A percentile compares a stretch with the other conserved stretches of the same genome.
phyloP scores from a whole-genome alignment of 2,329 filamentous ascomycete species.

The Fonsecaea monophora region DNA sequence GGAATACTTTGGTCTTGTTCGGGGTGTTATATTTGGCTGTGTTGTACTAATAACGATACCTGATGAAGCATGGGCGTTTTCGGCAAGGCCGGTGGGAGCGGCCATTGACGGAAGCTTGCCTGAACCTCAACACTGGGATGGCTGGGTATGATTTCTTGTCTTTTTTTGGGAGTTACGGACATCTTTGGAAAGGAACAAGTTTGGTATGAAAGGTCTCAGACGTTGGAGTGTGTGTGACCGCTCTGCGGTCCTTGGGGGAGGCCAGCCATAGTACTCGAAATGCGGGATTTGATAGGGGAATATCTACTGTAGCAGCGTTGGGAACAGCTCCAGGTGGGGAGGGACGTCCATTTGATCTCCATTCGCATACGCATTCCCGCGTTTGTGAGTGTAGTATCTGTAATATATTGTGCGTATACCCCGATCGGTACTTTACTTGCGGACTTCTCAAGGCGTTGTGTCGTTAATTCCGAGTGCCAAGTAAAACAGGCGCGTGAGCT shows the following conservation, averaged over 20 bases:
- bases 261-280: not conserved
- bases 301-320: not conserved
- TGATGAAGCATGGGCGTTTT: conserved; percentile 32
- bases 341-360: not conserved
- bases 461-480: too few species aligned
- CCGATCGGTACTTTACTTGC: too few species aligned
- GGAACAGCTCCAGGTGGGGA: not conserved
- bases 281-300: not conserved
- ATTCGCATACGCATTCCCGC: not conserved
- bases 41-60: conserved; percentile 38
- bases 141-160: not conserved
- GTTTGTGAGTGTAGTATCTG: too few species aligned
- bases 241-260: not conserved
- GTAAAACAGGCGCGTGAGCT: too few species aligned
- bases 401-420: too few species aligned
- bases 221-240: not conserved
- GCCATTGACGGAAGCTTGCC: conserved; percentile 14
- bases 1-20: conserved; percentile 2
- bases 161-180: not conserved
- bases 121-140: conserved; percentile 4
- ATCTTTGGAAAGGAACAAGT: not conserved
- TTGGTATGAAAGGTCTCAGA: not conserved
- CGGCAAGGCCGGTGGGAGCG: conserved; percentile 21
- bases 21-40: not conserved
- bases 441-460: too few species aligned